Evolutionary conservation across 2,329 filamentous ascomycete species (phyloP).

Genomic region (Botrytis fabae): DNA sequence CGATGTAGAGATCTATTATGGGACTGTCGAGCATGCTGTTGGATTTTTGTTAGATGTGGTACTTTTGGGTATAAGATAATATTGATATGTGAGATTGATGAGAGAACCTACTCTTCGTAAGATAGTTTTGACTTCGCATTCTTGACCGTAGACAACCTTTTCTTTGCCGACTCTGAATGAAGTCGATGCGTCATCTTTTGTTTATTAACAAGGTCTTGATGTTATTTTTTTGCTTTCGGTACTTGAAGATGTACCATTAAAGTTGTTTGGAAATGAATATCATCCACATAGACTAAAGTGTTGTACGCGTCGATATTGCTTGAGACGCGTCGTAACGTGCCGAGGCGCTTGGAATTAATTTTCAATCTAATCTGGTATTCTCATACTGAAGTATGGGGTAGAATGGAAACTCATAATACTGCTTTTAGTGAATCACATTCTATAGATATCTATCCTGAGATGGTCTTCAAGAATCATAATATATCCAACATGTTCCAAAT

Average conservation of each 20-base stretch:
- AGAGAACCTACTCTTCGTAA: constrained; percentile 1
- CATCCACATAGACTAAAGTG: neutral
- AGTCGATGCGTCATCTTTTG: neutral
- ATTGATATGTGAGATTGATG: neutral
- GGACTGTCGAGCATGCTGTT: constrained; percentile 12
- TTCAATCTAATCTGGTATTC: neutral
- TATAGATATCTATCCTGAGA: neutral
- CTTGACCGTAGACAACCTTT: neutral
- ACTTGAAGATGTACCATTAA: neutral
- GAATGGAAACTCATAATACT: neutral
- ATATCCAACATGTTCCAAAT: neutral
- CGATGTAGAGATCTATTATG: constrained; percentile 24
- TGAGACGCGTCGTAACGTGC: neutral
- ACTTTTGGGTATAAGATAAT: neutral
- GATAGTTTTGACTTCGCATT: neutral
- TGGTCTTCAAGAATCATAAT: neutral
- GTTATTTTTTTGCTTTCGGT: neutral
- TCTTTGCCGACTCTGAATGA: neutral
- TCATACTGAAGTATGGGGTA: neutral
- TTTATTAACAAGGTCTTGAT: too few relatives aligned
- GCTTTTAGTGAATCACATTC: neutral
- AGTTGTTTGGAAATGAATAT: neutral
- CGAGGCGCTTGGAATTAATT: neutral
- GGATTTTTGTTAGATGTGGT: neutral
- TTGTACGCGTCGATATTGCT: neutral